A percentile compares a stretch with the other conserved stretches of the same genome.
Evolutionary conservation across 495 filamentous ascomycete genomes (phyloP).

Genomic region (Coniosporium apollinis): DNA sequence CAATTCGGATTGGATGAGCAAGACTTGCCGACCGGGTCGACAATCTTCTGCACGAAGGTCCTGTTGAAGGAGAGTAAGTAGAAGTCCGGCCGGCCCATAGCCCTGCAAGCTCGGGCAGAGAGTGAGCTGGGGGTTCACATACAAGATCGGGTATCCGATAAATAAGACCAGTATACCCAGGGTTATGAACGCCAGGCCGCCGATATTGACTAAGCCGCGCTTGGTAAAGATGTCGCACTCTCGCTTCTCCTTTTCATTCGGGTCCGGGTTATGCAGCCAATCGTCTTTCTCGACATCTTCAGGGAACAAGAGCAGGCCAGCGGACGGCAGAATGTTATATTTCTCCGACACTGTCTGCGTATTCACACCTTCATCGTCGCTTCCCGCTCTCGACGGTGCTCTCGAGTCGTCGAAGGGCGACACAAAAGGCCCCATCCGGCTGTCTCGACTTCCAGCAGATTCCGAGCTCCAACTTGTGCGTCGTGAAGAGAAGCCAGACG

Average conservation of each 20-base stretch:
- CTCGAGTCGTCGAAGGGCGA: slow-evolving; percentile 43
- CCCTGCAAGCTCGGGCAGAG: no score
- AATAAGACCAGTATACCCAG: slow-evolving; percentile 50
- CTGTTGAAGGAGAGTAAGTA: slow-evolving; percentile 22
- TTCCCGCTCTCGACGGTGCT: slow-evolving; percentile 41
- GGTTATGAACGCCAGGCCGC: slow-evolving; percentile 43
- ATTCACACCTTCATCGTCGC: slow-evolving; percentile 50
- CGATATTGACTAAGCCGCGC: slow-evolving; percentile 50
- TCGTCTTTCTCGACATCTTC: slow-evolving; percentile 70
- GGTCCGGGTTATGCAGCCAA: slow-evolving; percentile 56
- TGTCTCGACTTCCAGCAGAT: slow-evolving; percentile 33
- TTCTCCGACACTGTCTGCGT: slow-evolving; percentile 67
- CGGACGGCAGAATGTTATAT: slow-evolving; percentile 59
- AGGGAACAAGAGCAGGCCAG: slow-evolving; percentile 52
- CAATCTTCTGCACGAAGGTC: slow-evolving; percentile 34
- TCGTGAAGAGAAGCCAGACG: slow-evolving; percentile 35
- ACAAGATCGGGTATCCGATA: slow-evolving; percentile 61
- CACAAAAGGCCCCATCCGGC: slow-evolving; percentile 29
- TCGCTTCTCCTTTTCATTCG: slow-evolving; percentile 41
- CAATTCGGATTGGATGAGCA: slow-evolving; percentile 35
- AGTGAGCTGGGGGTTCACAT: slow-evolving; percentile 20
- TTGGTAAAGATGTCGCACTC: slow-evolving; percentile 53
- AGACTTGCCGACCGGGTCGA: slow-evolving; percentile 16
- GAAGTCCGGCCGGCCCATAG: not conserved
- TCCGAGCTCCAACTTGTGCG: slow-evolving; percentile 49